Evolutionary conservation across 306 rosid genomes (phyloP).

Genomic region (Inga laurina): DNA sequence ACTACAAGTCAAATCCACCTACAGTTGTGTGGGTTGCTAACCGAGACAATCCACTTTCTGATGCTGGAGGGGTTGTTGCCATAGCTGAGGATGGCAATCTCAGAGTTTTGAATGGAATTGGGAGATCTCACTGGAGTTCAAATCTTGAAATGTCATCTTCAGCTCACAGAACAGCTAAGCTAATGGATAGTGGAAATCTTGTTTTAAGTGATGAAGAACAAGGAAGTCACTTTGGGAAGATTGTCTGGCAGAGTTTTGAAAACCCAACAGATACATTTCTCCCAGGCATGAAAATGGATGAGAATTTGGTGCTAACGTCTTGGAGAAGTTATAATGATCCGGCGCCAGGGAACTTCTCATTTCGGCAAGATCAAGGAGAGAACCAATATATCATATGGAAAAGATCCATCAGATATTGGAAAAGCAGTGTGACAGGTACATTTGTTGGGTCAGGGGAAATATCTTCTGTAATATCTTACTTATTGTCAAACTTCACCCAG

Average conservation of each 20-base stretch:
- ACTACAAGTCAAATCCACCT: constrained; percentile 50
- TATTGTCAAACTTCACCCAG: constrained; percentile 59
- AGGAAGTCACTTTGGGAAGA: constrained; percentile 31
- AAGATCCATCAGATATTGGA: constrained; percentile 77
- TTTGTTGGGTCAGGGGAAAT: constrained; percentile 57
- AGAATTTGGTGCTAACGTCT: constrained; percentile 54
- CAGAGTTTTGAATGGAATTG: constrained; percentile 46
- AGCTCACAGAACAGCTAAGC: constrained; percentile 34
- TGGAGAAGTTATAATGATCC: constrained; percentile 70
- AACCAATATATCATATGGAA: constrained; percentile 65
- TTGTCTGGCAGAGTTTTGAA: constrained; percentile 72
- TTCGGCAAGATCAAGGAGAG: constrained; percentile 56
- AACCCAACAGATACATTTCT: constrained; percentile 81
- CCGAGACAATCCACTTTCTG: constrained; percentile 59
- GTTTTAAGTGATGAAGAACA: constrained; percentile 43
- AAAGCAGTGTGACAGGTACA: constrained; percentile 59
- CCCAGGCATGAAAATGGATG: constrained; percentile 78
- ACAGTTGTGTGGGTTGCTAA: constrained; percentile 82
- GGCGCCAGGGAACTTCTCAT: constrained; percentile 70
- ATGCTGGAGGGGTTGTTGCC: constrained; percentile 50
- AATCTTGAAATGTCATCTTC: constrained; percentile 44
- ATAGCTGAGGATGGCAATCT: constrained; percentile 70
- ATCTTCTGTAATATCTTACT: constrained; percentile 63
- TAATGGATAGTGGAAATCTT: constrained; percentile 73
- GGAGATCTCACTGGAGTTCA: constrained; percentile 56